A percentile compares a stretch with the other conserved stretches of the same genome.
phyloP scores from a whole-genome alignment of 352 stramenopile species.

The Phytophthora niederhauseri region DNA sequence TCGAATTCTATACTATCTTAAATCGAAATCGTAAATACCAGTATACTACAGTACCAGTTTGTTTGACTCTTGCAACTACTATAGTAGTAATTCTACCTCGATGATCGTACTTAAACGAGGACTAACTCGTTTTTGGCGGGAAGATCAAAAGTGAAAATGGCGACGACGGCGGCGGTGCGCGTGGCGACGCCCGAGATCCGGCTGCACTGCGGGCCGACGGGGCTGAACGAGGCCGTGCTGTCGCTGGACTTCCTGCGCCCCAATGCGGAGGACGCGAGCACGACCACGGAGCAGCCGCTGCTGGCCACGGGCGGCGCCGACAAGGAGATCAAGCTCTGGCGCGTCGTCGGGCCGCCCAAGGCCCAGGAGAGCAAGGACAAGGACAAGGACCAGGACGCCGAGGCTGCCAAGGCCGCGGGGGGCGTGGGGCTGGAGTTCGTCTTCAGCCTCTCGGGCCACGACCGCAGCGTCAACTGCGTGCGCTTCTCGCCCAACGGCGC shows the following conservation, averaged over 20 bases:
- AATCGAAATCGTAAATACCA: too few relatives aligned
- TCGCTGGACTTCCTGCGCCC: conserved; percentile 79
- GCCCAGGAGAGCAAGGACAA: neutral
- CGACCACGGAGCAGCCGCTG: conserved; percentile 26
- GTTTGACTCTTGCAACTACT: too few relatives aligned
- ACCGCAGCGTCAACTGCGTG: conserved; percentile 92
- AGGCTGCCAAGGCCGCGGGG: conserved; percentile 4
- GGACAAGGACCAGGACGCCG: neutral
- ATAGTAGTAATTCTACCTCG: too few relatives aligned
- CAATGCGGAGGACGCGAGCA: neutral
- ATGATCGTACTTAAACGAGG: conserved; percentile 4
- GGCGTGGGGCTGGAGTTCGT: conserved; percentile 64
- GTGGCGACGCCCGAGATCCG: conserved; percentile 86
- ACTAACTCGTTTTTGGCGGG: neutral
- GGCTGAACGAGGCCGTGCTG: conserved; percentile 88
- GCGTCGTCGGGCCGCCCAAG: conserved; percentile 43
- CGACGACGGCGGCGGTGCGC: conserved; percentile 34
- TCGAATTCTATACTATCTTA: too few relatives aligned
- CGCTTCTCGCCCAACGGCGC: conserved; percentile 90
- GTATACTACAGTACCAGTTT: too few relatives aligned
- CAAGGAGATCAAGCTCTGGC: conserved; percentile 91
- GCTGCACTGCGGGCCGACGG: conserved; percentile 86
- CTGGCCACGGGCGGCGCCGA: conserved; percentile 86
- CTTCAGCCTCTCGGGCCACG: conserved; percentile 87
- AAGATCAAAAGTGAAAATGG: conserved; percentile 1